Base-by-base conservation (phyloP, 441 rosid genomes). In the Aquilaria agallochum region DNA sequence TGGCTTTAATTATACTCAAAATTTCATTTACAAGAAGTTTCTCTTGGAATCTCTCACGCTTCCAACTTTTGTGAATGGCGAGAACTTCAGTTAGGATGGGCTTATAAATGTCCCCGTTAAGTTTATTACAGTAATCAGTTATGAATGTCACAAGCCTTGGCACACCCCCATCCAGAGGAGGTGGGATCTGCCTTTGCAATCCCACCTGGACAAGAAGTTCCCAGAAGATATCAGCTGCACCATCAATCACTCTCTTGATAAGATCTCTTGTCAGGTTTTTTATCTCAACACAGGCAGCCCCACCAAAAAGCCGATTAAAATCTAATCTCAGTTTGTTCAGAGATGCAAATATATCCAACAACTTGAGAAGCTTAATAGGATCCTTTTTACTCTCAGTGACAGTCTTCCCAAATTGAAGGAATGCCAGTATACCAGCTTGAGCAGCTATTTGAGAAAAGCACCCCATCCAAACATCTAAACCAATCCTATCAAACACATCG, bases 371-470 rank as follows among this genome's bases (percentile, higher is more conserved):
- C 83, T 95, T 95, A 62, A 87, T 75, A 1, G 99, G 99, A 66
- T 95, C 99, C 55, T 89, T 89, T 76, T 89, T 95, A 69, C 92
- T 87, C 47, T 92, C 97, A 0, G 99, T 84, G 36, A 95, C 96
- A 51, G 97, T 91, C 77, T 87, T 95, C 33, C 97, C 99, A 60
- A 95, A 95, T 63, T 89, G 91, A 70, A 95, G 89, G 72, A 95
- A 95, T 0, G 96, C 97, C 0, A 91, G 89, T 68, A 95, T 87
- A 42, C 99, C 99, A 0, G 99, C 96, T 64, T 88, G 96, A 14
- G 97, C 99, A 71, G 97, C 94, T 47, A 95, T 95, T 80, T 86
- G 87, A 11, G 97, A 84, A 62, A 95, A 95, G 81, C 99, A 95
- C 57, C 86, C 96, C 97, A 84, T 81, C 96, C 99, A 95, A 53